Conservation (phyloP, 768 basidiomycete genomes). For the Kwoniella sp. region DNA sequence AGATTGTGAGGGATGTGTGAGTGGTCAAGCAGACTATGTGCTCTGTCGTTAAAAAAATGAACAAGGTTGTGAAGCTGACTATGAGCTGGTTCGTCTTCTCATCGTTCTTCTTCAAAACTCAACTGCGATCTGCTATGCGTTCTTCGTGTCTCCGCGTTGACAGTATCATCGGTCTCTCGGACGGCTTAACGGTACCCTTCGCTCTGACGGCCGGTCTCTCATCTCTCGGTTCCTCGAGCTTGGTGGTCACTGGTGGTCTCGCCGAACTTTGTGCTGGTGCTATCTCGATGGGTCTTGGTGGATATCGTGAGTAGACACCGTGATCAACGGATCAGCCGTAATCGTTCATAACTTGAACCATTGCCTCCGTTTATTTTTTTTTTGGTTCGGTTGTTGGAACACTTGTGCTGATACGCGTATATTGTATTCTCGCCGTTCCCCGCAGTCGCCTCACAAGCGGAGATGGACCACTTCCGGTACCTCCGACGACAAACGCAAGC, state of each 20-base stretch:
- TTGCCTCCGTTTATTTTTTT: no score
- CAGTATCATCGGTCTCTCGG: constrained; percentile 55
- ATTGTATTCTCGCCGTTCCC: no score
- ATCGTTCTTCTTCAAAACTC: background rate
- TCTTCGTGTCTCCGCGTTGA: background rate
- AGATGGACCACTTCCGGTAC: constrained; percentile 91
- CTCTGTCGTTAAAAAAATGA: background rate
- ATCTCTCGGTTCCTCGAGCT: constrained; percentile 74
- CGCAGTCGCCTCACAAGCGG: constrained; percentile 83
- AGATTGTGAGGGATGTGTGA: constrained; percentile 51
- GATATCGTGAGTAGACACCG: constrained; percentile 74
- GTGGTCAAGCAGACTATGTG: constrained; percentile 14
- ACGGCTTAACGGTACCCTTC: constrained; percentile 56
- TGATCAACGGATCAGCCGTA: no score
- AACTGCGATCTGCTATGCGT: no score
- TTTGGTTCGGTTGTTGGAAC: no score
- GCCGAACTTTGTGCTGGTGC: constrained; percentile 96
- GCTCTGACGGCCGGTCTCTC: constrained; percentile 63
- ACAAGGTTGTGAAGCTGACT: background rate
- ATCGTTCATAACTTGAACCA: no score
- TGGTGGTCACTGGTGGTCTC: constrained; percentile 92
- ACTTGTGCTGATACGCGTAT: background rate
- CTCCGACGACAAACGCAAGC: constrained; percentile 71
- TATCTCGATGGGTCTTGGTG: constrained; percentile 97
- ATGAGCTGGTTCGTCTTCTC: background rate